Percentiles rank a stretch among this genome's conserved stretches.
These are phyloP conservation scores for Krasilnikovozyma curviuscula DNA, from an alignment of 768 basidiomycete species.

Conservation along the genomic window DNA sequence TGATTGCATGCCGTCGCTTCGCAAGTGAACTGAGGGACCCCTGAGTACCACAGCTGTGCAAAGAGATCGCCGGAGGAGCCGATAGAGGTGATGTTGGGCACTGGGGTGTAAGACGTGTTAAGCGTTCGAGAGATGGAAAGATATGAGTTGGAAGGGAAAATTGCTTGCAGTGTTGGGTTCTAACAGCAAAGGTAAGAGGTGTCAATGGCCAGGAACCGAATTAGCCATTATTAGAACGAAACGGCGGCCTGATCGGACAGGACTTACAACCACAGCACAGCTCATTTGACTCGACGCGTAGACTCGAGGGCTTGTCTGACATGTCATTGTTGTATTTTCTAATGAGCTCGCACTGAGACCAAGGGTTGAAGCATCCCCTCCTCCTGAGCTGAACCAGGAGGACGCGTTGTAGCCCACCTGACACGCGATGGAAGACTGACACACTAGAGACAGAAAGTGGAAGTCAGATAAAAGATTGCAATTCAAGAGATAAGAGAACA, in stretches of 20 bases:
- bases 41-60: conserved; percentile 57
- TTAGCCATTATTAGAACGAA: not conserved
- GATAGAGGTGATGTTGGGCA: conserved; percentile 36
- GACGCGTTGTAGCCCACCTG: not conserved
- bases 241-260: not conserved
- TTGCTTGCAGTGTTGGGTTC: conserved; percentile 64
- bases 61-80: conserved; percentile 37
- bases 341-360: not conserved
- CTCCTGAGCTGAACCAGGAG: not conserved
- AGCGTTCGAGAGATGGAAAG: conserved; percentile 64
- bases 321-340: conserved; percentile 48
- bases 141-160: conserved; percentile 51
- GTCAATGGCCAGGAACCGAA: not conserved
- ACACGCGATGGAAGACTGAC: not conserved
- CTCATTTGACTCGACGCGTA: conserved; percentile 67
- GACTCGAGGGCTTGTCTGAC: conserved; percentile 48
- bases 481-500: no score
- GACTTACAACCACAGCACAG: conserved; percentile 57
- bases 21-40: conserved; percentile 78
- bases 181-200: conserved; percentile 21
- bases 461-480: not conserved
- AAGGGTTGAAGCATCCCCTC: not conserved
- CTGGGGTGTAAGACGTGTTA: conserved; percentile 46
- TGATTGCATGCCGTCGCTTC: conserved; percentile 51
- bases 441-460: no score